Conservation (phyloP, 2,329 filamentous ascomycete species). For the Myriosclerotinia curreyana region DNA sequence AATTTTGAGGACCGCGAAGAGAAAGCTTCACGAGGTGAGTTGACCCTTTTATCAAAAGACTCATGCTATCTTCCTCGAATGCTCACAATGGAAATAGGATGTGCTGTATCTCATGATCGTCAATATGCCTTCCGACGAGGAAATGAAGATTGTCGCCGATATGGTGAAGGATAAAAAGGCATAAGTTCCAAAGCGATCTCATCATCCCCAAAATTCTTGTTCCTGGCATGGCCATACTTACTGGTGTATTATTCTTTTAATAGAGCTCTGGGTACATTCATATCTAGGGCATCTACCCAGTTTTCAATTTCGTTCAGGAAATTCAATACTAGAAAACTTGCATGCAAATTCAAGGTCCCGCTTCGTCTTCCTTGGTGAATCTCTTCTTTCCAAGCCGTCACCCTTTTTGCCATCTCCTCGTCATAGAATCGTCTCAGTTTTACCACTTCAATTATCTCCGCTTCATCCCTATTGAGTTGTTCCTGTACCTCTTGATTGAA, state of each 20-base stretch:
- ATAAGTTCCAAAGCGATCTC: neutral
- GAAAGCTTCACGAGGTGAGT: slow-evolving; percentile 22
- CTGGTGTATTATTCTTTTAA: neutral
- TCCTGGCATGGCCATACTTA: neutral
- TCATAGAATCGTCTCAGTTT: neutral
- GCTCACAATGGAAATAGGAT: slow-evolving; percentile 40
- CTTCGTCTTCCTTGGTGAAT: neutral
- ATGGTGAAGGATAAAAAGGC: slow-evolving; percentile 14
- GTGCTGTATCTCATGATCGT: slow-evolving; percentile 53
- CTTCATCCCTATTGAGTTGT: neutral
- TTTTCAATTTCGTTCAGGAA: neutral
- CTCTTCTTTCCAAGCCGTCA: neutral
- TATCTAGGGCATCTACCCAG: neutral
- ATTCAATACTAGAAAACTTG: slow-evolving; percentile 3
- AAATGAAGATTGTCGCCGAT: slow-evolving; percentile 8
- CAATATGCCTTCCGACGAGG: slow-evolving; percentile 30
- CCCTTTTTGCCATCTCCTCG: neutral
- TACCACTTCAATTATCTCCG: neutral
- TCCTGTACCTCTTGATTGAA: neutral
- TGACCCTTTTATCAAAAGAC: slow-evolving; percentile 14
- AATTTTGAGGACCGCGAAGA: slow-evolving; percentile 19
- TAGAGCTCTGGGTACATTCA: neutral
- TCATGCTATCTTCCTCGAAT: neutral
- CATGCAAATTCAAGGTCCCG: slow-evolving; percentile 11
- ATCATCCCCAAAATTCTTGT: neutral